Conservation (phyloP, 202 grass and related monocot genomes). For the Dendrocalamus latiflorus region DNA sequence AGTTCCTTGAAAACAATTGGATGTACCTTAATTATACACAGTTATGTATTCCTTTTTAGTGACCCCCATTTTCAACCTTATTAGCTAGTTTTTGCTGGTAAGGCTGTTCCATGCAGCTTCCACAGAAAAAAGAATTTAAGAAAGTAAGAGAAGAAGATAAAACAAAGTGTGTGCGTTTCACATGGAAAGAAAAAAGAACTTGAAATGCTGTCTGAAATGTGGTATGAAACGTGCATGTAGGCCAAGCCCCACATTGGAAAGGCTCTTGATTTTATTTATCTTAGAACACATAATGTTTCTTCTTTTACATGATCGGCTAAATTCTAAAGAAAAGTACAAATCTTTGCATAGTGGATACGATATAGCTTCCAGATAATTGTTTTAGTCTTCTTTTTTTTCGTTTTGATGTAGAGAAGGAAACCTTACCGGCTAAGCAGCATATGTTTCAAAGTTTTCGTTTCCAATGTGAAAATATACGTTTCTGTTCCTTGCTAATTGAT, state of each 20-base stretch:
- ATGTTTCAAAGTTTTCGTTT: neutral
- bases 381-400: neutral
- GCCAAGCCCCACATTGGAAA: too few relatives aligned
- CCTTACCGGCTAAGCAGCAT: constrained; percentile 27
- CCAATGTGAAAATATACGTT: neutral
- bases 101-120: neutral
- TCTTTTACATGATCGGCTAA: neutral
- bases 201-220: too few relatives aligned
- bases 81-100: neutral
- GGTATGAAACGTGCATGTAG: too few relatives aligned
- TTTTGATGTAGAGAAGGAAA: neutral
- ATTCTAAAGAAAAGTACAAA: neutral
- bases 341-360: neutral
- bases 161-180: neutral
- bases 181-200: neutral
- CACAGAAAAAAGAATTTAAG: neutral
- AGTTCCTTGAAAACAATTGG: neutral
- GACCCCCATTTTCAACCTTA: neutral
- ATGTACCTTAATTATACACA: neutral
- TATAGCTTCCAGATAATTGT: neutral
- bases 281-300: neutral
- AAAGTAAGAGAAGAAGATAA: neutral
- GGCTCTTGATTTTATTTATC: neutral
- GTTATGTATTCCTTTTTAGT: neutral
- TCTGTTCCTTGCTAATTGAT: neutral